Base-by-base conservation (phyloP, 2,329 filamentous ascomycete species). In the Chrysoporthe deuterocubensis region DNA sequence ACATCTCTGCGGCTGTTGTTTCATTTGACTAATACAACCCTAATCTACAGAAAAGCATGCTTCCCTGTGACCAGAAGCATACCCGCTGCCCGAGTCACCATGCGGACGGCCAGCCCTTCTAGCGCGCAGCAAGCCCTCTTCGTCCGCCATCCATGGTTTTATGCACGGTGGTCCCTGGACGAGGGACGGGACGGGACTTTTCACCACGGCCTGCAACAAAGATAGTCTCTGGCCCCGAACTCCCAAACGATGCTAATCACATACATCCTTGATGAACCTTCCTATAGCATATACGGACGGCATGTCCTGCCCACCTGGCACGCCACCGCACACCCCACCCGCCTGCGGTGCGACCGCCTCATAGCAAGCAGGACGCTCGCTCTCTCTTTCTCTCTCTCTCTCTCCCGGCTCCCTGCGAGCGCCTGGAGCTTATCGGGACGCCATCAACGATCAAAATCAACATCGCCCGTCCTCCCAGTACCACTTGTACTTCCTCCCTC, bases 391-490 rank as follows among this genome's bases (percentile, higher is more conserved):
- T 26, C 26, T 26, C 26, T 1, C 26, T 26, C 26, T 26, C 26
- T 1, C 54, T 50, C 42, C 52, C 62, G 60, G 26, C 48, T 60
- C 43, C 62, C 64, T 61, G 65, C 44, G 32, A 50, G 58, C 26
- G 52, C 56, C 57, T 44, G 52, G 61, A 42, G n/a, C 48, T 63
- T 64, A 52, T 50, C 44, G 54, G 46, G 54, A 64, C 62, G 48
- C 48, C 58, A 62, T 44, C 58, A 18, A 18, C 18, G n/a, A 60
- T 14, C 58, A 59, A 64, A 67, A 69, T 65, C 67, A 64, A 69
- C 59, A 56, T 37, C 32, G 34, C 58, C 59, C 54, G 57, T 54
- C 57, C 21, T 43, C 57, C 42, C 34, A 26, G 40, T 44, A 44
- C 58, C 42, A 44, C 13, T 21, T 44, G 4, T 21, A 44, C 2